Evolutionary conservation across 2,329 filamentous ascomycete species (phyloP).

Genomic region (Aureobasidium mangrovei): DNA sequence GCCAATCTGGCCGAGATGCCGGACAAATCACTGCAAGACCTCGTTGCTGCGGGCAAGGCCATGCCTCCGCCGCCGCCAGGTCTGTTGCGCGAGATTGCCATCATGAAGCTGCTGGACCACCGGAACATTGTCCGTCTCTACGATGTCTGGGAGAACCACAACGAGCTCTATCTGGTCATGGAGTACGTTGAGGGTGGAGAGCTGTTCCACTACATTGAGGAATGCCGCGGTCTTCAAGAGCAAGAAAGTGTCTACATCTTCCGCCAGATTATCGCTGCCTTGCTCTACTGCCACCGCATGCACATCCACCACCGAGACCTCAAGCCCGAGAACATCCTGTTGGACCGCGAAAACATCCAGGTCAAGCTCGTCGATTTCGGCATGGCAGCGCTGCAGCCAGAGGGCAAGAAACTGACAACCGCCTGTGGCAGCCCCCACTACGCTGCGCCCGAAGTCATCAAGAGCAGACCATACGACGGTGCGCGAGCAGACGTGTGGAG

Average conservation of each 20-base stretch:
- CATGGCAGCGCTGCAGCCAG: slow-evolving; percentile 87
- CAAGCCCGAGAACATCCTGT: slow-evolving; percentile 92
- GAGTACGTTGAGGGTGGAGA: slow-evolving; percentile 83
- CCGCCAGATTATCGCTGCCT: slow-evolving; percentile 82
- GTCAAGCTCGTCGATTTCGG: slow-evolving; percentile 97
- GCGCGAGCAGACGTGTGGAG: slow-evolving; percentile 92
- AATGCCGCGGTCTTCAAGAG: slow-evolving; percentile 65
- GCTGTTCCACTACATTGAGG: slow-evolving; percentile 77
- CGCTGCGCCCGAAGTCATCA: slow-evolving; percentile 84
- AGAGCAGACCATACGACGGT: slow-evolving; percentile 67
- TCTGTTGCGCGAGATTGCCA: slow-evolving; percentile 89
- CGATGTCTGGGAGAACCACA: slow-evolving; percentile 95
- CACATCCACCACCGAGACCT: slow-evolving; percentile 94
- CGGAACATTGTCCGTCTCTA: slow-evolving; percentile 89
- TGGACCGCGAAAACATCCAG: slow-evolving; percentile 59
- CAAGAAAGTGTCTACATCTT: slow-evolving; percentile 76
- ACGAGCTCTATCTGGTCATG: slow-evolving; percentile 92
- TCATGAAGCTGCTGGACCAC: slow-evolving; percentile 94
- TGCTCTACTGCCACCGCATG: slow-evolving; percentile 88
- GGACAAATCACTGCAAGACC: slow-evolving; percentile 34
- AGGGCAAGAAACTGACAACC: slow-evolving; percentile 69
- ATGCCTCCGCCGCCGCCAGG: slow-evolving; percentile 60
- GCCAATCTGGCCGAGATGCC: slow-evolving; percentile 61
- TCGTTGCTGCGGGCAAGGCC: slow-evolving; percentile 50
- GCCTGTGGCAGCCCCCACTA: slow-evolving; percentile 97